Conservation (phyloP, 2,329 filamentous ascomycete species). For the Fusarium paranaense region DNA sequence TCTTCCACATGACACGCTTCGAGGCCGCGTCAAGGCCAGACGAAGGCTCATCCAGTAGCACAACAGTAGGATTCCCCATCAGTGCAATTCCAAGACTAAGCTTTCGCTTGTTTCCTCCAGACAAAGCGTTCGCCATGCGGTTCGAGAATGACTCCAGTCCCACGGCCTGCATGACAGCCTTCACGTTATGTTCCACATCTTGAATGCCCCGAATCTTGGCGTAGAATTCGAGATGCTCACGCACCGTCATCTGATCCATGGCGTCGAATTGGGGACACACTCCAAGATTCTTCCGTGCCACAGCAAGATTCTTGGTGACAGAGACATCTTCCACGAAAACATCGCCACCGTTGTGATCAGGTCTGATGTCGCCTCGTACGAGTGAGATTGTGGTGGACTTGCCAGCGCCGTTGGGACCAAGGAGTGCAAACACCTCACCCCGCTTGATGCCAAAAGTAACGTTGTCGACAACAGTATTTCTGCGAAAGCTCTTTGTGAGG, state of each 20-base stretch:
- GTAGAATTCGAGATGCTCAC: conserved; percentile 89
- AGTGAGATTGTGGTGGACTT: conserved; percentile 92
- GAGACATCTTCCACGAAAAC: conserved; percentile 84
- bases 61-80: conserved; percentile 89
- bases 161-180: conserved; percentile 82
- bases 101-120: conserved; percentile 95
- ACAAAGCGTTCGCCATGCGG: conserved; percentile 82
- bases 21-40: conserved; percentile 91
- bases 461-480: conserved; percentile 85
- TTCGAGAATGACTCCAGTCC: conserved; percentile 77
- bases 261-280: conserved; percentile 92
- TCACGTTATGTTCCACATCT: conserved; percentile 81
- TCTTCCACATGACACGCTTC: conserved; percentile 94
- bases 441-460: conserved; percentile 84
- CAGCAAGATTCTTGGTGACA: conserved; percentile 77
- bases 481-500: conserved; percentile 82
- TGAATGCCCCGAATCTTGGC: conserved; percentile 83
- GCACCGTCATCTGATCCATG: conserved; percentile 90
- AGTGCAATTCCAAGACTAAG: conserved; percentile 88
- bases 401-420: conserved; percentile 92
- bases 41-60: conserved; percentile 89
- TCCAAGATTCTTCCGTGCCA: conserved; percentile 82
- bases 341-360: conserved; percentile 77
- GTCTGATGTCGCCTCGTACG: conserved; percentile 88
- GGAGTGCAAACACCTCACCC: conserved; percentile 87